A percentile compares a stretch with the other conserved stretches of the same genome.
Evolutionary conservation across 23 red algal genomes (phyloP).

Genomic region (Gracilaria caudata): DNA sequence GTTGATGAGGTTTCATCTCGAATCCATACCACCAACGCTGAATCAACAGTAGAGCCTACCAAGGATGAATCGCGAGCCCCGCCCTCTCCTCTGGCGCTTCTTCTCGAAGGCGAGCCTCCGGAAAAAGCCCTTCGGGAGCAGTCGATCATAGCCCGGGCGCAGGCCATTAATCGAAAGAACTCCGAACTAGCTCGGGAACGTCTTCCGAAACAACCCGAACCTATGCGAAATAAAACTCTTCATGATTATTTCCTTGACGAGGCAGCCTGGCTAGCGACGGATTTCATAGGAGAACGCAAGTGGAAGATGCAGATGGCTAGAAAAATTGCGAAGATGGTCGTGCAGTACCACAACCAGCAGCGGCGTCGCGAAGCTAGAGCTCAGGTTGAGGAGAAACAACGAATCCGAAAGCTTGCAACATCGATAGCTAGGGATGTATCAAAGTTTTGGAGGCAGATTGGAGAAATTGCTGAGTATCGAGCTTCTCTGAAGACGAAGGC

Average conservation of each 20-base stretch:
- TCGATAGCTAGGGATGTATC: constrained; percentile 73
- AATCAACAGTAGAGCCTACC: neutral
- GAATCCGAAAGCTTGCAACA: constrained; percentile 42
- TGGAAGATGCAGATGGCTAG: constrained; percentile 82
- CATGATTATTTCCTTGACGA: constrained; percentile 94
- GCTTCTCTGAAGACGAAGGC: constrained; percentile 37
- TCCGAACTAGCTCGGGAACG: constrained; percentile 83
- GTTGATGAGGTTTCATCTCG: neutral
- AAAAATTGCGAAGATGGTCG: constrained; percentile 59
- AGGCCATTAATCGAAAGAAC: constrained; percentile 93
- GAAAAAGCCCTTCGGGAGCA: constrained; percentile 78
- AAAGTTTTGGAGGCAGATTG: constrained; percentile 91
- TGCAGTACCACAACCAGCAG: constrained; percentile 58
- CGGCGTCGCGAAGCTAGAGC: constrained; percentile 43
- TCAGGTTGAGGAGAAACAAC: constrained; percentile 50
- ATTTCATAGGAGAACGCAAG: constrained; percentile 91
- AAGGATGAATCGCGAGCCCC: constrained; percentile 6
- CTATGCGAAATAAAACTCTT: constrained; percentile 84
- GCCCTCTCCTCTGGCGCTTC: constrained; percentile 34
- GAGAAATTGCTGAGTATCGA: constrained; percentile 55
- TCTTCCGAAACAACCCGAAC: constrained; percentile 94
- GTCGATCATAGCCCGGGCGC: constrained; percentile 73
- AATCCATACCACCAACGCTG: neutral
- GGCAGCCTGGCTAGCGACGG: constrained; percentile 84
- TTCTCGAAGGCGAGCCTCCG: constrained; percentile 60